Percentiles rank a stretch among this genome's conserved stretches.
Evolutionary conservation across 495 filamentous ascomycete species (phyloP).

Genomic region (Penicillium canariense): DNA sequence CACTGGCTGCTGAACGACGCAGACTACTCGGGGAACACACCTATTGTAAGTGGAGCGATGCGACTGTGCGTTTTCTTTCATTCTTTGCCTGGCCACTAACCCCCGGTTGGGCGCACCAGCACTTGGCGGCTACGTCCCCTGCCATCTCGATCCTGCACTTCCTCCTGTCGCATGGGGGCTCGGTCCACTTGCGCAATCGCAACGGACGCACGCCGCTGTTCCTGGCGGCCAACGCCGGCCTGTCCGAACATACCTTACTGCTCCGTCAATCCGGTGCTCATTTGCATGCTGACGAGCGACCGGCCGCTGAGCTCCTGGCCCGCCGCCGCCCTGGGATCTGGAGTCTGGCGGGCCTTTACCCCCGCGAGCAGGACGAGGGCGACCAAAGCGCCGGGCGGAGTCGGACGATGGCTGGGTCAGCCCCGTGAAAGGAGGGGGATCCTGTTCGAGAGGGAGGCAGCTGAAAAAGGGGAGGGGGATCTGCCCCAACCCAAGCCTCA

Average conservation of each 20-base stretch:
- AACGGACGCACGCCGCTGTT: constrained; percentile 80
- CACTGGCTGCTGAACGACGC: constrained; percentile 70
- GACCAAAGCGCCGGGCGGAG: constrained; percentile 9
- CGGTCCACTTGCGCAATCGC: constrained; percentile 81
- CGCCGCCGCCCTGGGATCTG: constrained; percentile 45
- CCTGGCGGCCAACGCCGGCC: constrained; percentile 64
- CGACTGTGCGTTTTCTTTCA: neutral
- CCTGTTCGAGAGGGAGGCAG: neutral
- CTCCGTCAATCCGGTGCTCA: constrained; percentile 69
- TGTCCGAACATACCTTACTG: constrained; percentile 60
- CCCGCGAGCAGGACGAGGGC: constrained; percentile 34
- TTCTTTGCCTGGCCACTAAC: too few relatives aligned
- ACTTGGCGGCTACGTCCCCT: constrained; percentile 61
- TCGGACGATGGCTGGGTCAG: constrained; percentile 36
- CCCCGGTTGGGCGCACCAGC: too few relatives aligned
- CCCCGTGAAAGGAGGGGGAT: constrained; percentile 20
- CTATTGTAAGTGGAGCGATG: constrained; percentile 51
- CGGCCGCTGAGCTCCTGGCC: constrained; percentile 47
- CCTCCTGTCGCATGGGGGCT: constrained; percentile 74
- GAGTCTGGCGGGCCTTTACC: constrained; percentile 46
- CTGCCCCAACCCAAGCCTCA: neutral
- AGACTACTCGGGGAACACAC: constrained; percentile 92
- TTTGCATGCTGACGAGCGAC: constrained; percentile 62
- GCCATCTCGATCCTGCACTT: constrained; percentile 63
- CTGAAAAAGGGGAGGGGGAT: neutral